Base-by-base conservation (phyloP, 768 basidiomycete genomes). In the Termitomyces sp. region DNA sequence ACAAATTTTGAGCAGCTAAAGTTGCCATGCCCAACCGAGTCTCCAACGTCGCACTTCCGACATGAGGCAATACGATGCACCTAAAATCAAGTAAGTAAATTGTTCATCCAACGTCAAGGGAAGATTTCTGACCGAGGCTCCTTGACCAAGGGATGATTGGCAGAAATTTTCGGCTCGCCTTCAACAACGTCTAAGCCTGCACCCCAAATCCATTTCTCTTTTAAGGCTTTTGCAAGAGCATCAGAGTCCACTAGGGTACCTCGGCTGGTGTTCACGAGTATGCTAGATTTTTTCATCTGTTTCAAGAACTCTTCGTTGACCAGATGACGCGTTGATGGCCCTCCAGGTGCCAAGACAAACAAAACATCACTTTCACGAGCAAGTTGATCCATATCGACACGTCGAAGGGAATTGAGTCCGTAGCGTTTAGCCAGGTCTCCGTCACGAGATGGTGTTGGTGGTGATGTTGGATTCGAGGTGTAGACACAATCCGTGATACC, bases 161-260 rank as follows among this genome's bases (percentile, higher is more conserved):
- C 67, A 0, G 70, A 62, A 26, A 99, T 76, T 44, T 85, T 69
- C 0, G 95, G 95, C 67, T 98, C 95, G 19, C 93, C 93, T 60
- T 93, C 91, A 7, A 98, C 84, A 35, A 98, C 96, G 68, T 99
- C 96, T 11, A 99, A 63, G 0, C 93, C 96, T 0, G 97, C 97
- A 22, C 85, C 94, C 79, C 88, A 95, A 22, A 99, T 88, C 83
- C 87, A 85, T 2, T 79, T 80, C 57, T 88, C 83, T 45, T 74
- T 67, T 42, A 98, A 71, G 2, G 95, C 96, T 57, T 77, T 82
- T 2, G 87, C 88, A 9, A 99, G 77, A 12, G 95, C 96, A 46
- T 89, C 83, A 0, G 90, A 91, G 67, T 99, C 93, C 7, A 99
- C 90, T 14, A 98, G 71, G 0, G 90, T 84, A 32, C 96, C 96